Evolutionary conservation across 768 basidiomycete genomes (phyloP), one percentile per base, ranked within the genome.

Genomic region (Hemileccinum rubropunctum): DNA sequence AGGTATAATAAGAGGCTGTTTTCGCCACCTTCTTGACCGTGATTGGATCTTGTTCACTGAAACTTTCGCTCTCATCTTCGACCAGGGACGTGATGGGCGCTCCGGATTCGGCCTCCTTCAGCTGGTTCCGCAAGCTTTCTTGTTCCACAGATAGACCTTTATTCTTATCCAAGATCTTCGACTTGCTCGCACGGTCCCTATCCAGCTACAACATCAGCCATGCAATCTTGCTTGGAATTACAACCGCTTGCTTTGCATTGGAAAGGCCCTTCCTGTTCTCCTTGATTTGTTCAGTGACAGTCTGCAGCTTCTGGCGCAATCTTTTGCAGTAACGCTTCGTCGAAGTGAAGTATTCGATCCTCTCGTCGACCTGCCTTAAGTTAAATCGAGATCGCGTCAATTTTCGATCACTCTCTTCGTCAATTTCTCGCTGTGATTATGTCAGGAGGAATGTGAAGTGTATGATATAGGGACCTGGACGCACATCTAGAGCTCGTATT

Each of bases 1-100:
- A 45, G 10, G 50, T 51, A 23, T 51, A 45, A 26, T 51, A 51
- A 14, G 35, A 26, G 50, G 50, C 50, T 2, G 50, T 36, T 34
- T 18, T 32, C 42, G 42, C 32, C 9, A 51, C 50, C 50, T 45
- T 39, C 44, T 36, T 21, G 6, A n/a, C 21, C 5, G 47, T 41
- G 6, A 48, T 23, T 15, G 38, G 47, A 4, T 48, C 30, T 9
- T n/a, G 18, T 6, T 48, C 33, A 11, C 12, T 17, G 21, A 40
- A 39, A 9, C 18, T 11, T 11, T 41, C 47, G 4, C 11, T 38
- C 47, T 28, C 23, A 15, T 48, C 30, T 20, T 14, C 27, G 6
- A 20, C 33, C n/a, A 7, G 15, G 14, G 28, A 41, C 8, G 9
- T 30, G 23, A 23, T 3, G 23, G 23, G 23, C 23, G 23, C 23